phyloP scores from a whole-genome alignment of 495 filamentous ascomycete species.

The Amniculicola lignicola region DNA sequence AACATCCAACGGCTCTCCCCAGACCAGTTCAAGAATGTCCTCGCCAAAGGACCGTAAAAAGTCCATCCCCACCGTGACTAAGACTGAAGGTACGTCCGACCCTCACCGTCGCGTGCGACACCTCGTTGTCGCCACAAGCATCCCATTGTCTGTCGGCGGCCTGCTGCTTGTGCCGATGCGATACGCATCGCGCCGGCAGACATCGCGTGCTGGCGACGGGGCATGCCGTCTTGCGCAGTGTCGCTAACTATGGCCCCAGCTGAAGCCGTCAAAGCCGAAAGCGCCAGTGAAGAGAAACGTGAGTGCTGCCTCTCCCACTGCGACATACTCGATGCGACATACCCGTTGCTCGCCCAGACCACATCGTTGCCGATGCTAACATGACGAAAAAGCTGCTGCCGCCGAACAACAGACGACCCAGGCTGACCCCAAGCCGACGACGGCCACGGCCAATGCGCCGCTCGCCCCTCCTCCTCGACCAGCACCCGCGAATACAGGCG shows the following conservation, averaged over 20 bases:
- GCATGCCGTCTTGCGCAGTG: background rate
- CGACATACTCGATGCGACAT: too few relatives aligned
- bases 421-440: conserved; percentile 7
- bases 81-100: conserved; percentile 37
- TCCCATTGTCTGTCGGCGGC: background rate
- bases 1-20: conserved; percentile 36
- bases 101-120: background rate
- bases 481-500: conserved; percentile 1
- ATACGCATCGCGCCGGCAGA: too few relatives aligned
- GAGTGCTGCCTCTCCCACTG: background rate
- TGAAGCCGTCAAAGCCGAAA: conserved; percentile 17
- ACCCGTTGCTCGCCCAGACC: too few relatives aligned
- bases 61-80: conserved; percentile 18
- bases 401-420: background rate
- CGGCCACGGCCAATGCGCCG: conserved; percentile 7
- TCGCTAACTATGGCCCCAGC: conserved; percentile 16
- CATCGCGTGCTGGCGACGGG: background rate
- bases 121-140: background rate
- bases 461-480: conserved; percentile 26
- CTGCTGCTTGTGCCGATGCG: too few relatives aligned
- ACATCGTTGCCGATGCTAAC: background rate
- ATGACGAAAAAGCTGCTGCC: background rate
- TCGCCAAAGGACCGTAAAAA: conserved; percentile 38
- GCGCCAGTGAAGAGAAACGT: conserved; percentile 9
- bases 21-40: conserved; percentile 38